Conservation (phyloP, 2,329 filamentous ascomycete genomes). For the Conoideocrella luteorostrata region DNA sequence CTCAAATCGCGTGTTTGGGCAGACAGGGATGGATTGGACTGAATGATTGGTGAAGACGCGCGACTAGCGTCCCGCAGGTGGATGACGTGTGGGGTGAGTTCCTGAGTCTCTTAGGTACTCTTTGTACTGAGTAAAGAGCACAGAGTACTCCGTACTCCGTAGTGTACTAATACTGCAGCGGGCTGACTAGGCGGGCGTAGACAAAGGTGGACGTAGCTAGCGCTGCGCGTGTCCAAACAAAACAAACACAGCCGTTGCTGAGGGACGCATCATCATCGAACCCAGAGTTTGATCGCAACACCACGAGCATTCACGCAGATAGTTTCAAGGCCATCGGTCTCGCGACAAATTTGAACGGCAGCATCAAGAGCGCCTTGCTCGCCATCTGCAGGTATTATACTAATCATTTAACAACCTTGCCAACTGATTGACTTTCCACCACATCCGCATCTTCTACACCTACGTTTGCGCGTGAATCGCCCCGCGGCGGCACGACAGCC, state of each 20-base stretch:
- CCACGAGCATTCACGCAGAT: conserved; percentile 6
- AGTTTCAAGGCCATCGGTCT: background rate
- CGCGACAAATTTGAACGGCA: background rate
- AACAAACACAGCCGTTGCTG: conserved; percentile 26
- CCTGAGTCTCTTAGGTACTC: too few relatives aligned
- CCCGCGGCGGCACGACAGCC: conserved; percentile 19
- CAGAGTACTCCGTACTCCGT: too few relatives aligned
- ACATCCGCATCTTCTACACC: background rate
- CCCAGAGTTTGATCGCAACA: too few relatives aligned
- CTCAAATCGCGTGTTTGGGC: too few relatives aligned
- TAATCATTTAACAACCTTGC: background rate
- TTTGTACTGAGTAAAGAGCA: too few relatives aligned
- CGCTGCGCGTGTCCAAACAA: conserved; percentile 20
- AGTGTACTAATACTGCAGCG: too few relatives aligned
- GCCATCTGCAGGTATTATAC: background rate
- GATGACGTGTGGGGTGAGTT: background rate
- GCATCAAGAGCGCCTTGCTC: background rate
- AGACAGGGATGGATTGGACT: conserved; percentile 15
- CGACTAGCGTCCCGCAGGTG: conserved; percentile 1
- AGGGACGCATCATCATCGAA: conserved; percentile 12
- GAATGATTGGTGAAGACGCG: conserved; percentile 1
- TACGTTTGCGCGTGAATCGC: too few relatives aligned
- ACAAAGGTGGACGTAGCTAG: conserved; percentile 17
- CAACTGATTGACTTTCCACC: background rate
- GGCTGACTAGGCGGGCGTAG: too few relatives aligned